Conservation (phyloP, 495 filamentous ascomycete genomes). For the Alectoria sarmentosa region DNA sequence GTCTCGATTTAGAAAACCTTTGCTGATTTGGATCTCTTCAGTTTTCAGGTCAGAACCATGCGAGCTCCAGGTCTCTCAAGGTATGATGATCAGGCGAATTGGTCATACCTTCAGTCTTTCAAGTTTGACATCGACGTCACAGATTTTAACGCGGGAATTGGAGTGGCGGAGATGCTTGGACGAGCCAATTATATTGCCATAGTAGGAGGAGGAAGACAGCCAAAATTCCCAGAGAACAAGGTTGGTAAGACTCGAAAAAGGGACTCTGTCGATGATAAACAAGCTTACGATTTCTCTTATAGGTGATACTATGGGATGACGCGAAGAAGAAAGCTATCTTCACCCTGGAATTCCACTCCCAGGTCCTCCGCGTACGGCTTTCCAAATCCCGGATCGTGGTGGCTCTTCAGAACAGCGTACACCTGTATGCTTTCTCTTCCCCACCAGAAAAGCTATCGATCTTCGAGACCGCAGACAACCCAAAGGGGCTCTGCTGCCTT, state of each 20-base stretch:
- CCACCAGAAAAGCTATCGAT: slow-evolving; percentile 63
- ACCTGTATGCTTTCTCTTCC: slow-evolving; percentile 76
- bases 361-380: slow-evolving; percentile 69
- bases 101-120: background rate
- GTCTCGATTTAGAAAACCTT: slow-evolving; percentile 14
- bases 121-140: background rate
- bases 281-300: slow-evolving; percentile 4
- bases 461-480: slow-evolving; percentile 86
- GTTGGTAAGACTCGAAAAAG: slow-evolving; percentile 37
- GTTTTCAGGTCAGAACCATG: slow-evolving; percentile 76
- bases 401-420: slow-evolving; percentile 72
- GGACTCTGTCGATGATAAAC: background rate
- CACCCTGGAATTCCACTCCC: slow-evolving; percentile 65
- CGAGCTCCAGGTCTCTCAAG: slow-evolving; percentile 61
- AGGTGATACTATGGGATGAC: slow-evolving; percentile 92
- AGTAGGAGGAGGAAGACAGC: slow-evolving; percentile 79
- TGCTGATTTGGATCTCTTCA: slow-evolving; percentile 27
- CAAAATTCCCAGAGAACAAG: slow-evolving; percentile 85
- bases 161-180: slow-evolving; percentile 78
- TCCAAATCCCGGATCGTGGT: slow-evolving; percentile 74
- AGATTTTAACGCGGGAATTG: slow-evolving; percentile 86
- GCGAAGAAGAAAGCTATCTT: slow-evolving; percentile 66
- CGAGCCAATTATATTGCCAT: slow-evolving; percentile 83
- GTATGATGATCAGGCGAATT: slow-evolving; percentile 32
- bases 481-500: slow-evolving; percentile 71